Evolutionary conservation across 306 rosid genomes (phyloP), one percentile per base, ranked within the genome.

Genomic region (Mimosa pudica): DNA sequence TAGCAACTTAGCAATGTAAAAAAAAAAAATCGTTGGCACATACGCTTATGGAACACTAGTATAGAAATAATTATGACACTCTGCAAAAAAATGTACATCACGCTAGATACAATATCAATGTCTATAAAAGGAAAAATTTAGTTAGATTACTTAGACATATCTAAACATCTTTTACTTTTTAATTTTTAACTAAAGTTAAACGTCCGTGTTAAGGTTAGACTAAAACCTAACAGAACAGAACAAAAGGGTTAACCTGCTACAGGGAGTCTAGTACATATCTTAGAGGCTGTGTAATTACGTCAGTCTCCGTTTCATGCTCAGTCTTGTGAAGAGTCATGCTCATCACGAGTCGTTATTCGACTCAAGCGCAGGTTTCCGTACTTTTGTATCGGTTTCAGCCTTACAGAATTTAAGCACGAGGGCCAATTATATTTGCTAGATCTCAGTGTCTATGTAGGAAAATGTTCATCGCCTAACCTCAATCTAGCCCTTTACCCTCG

Each of bases 401-500:
- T n/a, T 44, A 55, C 10, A 55, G 24, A 17, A 17, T 4, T 17
- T 54, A n/a, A 55, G 61, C 30, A 7, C 2, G 10, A 24, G 3
- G 24, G 24, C n/a, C 30, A 16, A n/a, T 54, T 54, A 54, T 6
- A 45, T 65, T 57, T 10, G 49, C 51, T 9, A 58, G 32, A 71
- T 44, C 77, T 10, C 68, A 10, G 67, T 3, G 20, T 24, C 42
- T 47, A 54, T 68, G 66, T 3, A 60, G 57, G 16, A 41, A 66
- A 44, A 70, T 52, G 20, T 14, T 49, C 63, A 76, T 18, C 33
- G 32, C 75, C 57, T 35, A 66, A 58, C 18, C 55, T 80, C 80
- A 61, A 20, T 78, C 88, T 78, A 84, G 63, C 85, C 77, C 83
- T 92, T 87, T 63, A 81, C 67, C 88, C 89, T 88, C 46, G 74